Evolutionary conservation across 2,329 filamentous ascomycete genomes (phyloP).

Genomic region (Aspergillus nomiae): DNA sequence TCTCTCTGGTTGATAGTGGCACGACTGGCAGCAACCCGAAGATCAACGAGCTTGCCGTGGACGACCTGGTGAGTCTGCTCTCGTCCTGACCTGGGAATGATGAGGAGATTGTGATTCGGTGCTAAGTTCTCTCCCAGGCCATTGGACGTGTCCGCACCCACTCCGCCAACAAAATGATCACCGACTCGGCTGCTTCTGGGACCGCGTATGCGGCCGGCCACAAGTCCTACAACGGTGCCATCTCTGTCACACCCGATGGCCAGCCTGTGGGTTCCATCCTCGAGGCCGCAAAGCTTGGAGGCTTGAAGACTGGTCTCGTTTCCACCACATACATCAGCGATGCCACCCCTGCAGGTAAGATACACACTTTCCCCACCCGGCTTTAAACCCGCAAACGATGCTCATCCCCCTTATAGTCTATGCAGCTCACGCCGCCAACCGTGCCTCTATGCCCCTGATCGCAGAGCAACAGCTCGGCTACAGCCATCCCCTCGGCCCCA

Average conservation of each 20-base stretch:
- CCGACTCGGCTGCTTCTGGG: slow-evolving; percentile 9
- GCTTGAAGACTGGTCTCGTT: too few species aligned
- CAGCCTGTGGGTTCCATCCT: slow-evolving; percentile 6
- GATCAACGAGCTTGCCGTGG: too few species aligned
- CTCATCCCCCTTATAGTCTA: too few species aligned
- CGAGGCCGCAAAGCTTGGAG: too few species aligned
- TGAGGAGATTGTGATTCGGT: too few species aligned
- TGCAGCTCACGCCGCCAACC: slow-evolving; percentile 7
- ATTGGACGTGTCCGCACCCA: slow-evolving; percentile 10
- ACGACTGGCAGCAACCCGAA: too few species aligned
- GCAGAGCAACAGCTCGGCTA: slow-evolving; percentile 11
- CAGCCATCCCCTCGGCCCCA: slow-evolving; percentile 6
- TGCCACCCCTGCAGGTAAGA: too few species aligned
- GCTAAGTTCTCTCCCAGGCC: not conserved
- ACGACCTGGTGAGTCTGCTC: too few species aligned
- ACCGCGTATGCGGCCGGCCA: slow-evolving; percentile 8
- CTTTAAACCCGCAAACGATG: too few species aligned
- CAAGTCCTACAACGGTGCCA: slow-evolving; percentile 12
- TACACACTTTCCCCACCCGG: too few species aligned
- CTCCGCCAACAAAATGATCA: slow-evolving; percentile 10
- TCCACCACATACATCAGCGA: too few species aligned
- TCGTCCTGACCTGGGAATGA: too few species aligned
- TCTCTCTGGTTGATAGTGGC: not conserved
- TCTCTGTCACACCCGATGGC: slow-evolving; percentile 8
- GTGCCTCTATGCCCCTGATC: not conserved